Base-by-base conservation (phyloP, 306 rosid genomes). In the Dalbergia cultrata region DNA sequence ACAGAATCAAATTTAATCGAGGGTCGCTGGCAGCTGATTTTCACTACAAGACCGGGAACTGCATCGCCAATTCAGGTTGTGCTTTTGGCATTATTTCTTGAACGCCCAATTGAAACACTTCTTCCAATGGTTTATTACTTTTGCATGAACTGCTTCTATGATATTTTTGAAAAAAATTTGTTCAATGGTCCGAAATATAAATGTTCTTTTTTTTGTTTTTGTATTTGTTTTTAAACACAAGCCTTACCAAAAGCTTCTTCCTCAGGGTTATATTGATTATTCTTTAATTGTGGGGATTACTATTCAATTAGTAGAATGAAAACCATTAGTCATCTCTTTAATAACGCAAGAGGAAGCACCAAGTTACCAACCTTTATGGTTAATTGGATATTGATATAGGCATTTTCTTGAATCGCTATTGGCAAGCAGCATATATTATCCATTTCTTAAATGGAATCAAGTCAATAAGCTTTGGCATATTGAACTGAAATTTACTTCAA, bases 41-140 rank as follows among this genome's bases (percentile, higher is more conserved):
- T 94, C 85, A 94, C 98, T 22, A 94, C 98, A 10, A 90, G 97
- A 82, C 98, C 98, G 5, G 95, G 93, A 78, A 87, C 98, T 21
- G 97, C 98, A 19, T 94, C 98, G 19, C 94, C 92, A 1, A 94
- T 94, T 84, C 98, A 94, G 91, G 97, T 92, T 72, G 39, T 4
- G 5, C n/a, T 54, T 50, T 21, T 37, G 62, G 26, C 56, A 72
- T 50, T 75, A 13, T 50, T 47, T 81, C 45, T 19, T 54, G n/a
- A 18, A 75, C 54, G 71, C 26, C 19, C 43, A 65, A 12, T 17
- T 76, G 39, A 26, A 70, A 54, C 43, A 3, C 16, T 16, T 52
- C 81, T 43, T 34, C 33, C 65, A 59, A 60, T 10, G 35, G 13
- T 53, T 64, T 70, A 65, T 69, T 10, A 26, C 19, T 39, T 61